These are phyloP conservation scores for Musa troglodytarum DNA, from an alignment of 176 grass and related monocot species.

Conservation along the genomic window DNA sequence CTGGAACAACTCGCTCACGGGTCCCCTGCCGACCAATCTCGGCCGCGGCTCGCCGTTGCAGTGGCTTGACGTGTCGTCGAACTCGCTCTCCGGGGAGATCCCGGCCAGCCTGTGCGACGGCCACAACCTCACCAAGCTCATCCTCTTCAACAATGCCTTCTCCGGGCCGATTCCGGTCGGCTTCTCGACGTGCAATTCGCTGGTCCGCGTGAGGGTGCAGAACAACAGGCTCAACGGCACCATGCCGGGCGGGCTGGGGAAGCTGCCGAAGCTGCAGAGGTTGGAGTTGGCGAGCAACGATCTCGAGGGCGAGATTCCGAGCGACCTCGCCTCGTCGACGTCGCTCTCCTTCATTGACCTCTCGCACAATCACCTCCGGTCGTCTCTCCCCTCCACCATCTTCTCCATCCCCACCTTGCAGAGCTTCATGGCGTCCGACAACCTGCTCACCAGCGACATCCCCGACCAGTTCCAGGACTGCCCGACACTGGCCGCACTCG, in stretches of 20 bases:
- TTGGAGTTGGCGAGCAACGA: slow-evolving; percentile 67
- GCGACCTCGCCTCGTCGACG: slow-evolving; percentile 41
- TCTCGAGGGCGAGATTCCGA: slow-evolving; percentile 65
- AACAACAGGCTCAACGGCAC: slow-evolving; percentile 61
- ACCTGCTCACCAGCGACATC: slow-evolving; percentile 58
- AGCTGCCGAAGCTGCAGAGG: slow-evolving; percentile 55
- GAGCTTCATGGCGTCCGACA: slow-evolving; percentile 70
- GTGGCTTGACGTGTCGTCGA: slow-evolving; percentile 91
- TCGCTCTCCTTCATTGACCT: slow-evolving; percentile 82
- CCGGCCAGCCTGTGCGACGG: slow-evolving; percentile 57
- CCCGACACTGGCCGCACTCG: slow-evolving; percentile 52
- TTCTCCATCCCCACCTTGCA: slow-evolving; percentile 49
- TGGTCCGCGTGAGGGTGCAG: slow-evolving; percentile 72
- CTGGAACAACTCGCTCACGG: slow-evolving; percentile 84
- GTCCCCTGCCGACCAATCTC: slow-evolving; percentile 43
- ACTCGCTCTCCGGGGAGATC: slow-evolving; percentile 39
- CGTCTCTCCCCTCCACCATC: slow-evolving; percentile 48
- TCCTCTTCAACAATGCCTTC: slow-evolving; percentile 81
- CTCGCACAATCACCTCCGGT: slow-evolving; percentile 56
- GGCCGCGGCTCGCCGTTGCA: slow-evolving; percentile 57
- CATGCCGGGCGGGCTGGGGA: slow-evolving; percentile 51
- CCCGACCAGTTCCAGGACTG: slow-evolving; percentile 84
- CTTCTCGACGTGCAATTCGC: slow-evolving; percentile 52
- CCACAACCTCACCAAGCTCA: slow-evolving; percentile 51
- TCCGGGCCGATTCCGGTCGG: slow-evolving; percentile 49